Conservation (phyloP, 306 rosid genomes). For the Acacia crassicarpa region DNA sequence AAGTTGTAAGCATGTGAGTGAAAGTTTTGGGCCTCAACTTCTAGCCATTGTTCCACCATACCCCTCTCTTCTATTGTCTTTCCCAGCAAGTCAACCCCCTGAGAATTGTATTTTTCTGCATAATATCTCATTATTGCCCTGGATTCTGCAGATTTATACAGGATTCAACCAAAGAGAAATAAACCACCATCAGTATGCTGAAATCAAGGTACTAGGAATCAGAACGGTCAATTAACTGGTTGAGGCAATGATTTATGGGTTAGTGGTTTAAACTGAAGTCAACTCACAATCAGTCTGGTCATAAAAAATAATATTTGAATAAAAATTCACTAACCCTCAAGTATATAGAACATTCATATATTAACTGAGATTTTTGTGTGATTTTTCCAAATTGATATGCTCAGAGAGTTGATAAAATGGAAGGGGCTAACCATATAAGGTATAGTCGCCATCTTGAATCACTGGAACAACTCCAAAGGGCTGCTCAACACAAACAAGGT, state of each 20-base stretch:
- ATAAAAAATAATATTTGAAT: too few relatives aligned
- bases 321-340: too few relatives aligned
- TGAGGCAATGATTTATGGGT: too few relatives aligned
- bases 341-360: too few relatives aligned
- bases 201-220: too few relatives aligned
- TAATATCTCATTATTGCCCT: conserved; percentile 51
- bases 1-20: conserved; percentile 30
- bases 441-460: conserved; percentile 34
- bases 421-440: conserved; percentile 24
- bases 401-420: neutral
- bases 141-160: conserved; percentile 39
- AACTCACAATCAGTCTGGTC: too few relatives aligned
- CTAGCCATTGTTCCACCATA: conserved; percentile 59
- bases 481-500: neutral
- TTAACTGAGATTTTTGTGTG: too few relatives aligned
- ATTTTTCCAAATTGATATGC: neutral
- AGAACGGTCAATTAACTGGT: too few relatives aligned
- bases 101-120: conserved; percentile 50
- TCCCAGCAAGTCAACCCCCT: conserved; percentile 50
- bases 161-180: neutral
- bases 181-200: too few relatives aligned
- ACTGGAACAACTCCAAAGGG: conserved; percentile 37
- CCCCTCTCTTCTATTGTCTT: conserved; percentile 52
- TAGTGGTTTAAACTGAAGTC: too few relatives aligned
- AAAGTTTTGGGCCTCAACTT: conserved; percentile 48